These are phyloP conservation scores for Trichoderma sp. DNA, from an alignment of 2,329 filamentous ascomycete species.

Conservation along the genomic window DNA sequence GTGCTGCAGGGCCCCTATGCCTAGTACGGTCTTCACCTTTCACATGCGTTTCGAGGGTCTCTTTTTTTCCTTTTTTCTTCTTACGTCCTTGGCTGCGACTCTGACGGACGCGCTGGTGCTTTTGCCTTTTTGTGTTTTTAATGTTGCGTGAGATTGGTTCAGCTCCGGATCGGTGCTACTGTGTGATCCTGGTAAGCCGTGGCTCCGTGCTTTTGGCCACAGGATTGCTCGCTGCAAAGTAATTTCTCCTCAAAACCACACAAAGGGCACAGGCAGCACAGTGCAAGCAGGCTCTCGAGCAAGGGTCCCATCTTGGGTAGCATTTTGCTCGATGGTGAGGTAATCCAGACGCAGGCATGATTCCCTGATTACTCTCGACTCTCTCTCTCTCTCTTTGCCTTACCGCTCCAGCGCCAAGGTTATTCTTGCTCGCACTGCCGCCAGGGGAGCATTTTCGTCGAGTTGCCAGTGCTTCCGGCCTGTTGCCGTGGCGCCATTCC, in stretches of 20 bases:
- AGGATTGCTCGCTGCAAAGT: background rate
- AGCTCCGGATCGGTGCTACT: conserved; percentile 7
- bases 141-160: background rate
- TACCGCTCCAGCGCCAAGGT: background rate
- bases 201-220: background rate
- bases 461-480: background rate
- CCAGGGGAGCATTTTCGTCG: background rate
- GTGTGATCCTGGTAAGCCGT: background rate
- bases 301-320: background rate
- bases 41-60: background rate
- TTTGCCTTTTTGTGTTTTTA: background rate
- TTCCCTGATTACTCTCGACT: background rate
- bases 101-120: background rate
- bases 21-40: background rate
- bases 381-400: background rate
- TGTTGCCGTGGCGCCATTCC: background rate
- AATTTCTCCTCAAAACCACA: background rate
- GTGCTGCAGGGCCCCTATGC: background rate
- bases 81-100: background rate
- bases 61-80: background rate
- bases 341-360: background rate
- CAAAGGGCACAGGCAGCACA: background rate
- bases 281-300: background rate
- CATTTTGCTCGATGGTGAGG: background rate
- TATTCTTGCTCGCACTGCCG: background rate